phyloP scores from a whole-genome alignment of 1,284 basidiomycete species.

The Pseudozyma hubeiensis region DNA sequence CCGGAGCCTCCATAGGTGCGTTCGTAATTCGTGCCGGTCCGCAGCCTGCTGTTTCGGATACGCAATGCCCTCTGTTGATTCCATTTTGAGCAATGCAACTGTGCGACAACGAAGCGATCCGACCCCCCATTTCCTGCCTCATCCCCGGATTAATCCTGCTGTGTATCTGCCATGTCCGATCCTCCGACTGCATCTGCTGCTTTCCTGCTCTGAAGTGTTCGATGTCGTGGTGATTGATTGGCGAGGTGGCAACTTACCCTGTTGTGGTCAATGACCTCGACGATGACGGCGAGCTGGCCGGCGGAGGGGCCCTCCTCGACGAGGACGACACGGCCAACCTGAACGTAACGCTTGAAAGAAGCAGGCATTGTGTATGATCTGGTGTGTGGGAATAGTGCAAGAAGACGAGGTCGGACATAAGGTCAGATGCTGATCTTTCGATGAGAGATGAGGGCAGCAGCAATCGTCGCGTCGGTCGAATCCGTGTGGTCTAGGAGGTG shows the following conservation, averaged over 20 bases:
- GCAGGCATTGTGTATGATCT: constrained; percentile 58
- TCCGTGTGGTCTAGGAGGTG: background rate
- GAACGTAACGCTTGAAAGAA: constrained; percentile 92
- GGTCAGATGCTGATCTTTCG: constrained; percentile 17
- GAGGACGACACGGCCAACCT: constrained; percentile 98
- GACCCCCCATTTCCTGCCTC: too few species aligned
- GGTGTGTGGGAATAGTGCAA: background rate
- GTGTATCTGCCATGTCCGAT: background rate
- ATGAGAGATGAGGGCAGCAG: background rate
- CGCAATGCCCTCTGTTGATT: too few species aligned
- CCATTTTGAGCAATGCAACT: too few species aligned
- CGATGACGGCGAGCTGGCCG: constrained; percentile 93
- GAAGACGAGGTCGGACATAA: constrained; percentile 3
- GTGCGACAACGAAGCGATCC: too few species aligned
- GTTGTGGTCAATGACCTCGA: constrained; percentile 99
- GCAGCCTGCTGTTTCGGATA: too few species aligned
- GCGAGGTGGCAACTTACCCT: constrained; percentile 75
- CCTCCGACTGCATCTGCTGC: too few species aligned
- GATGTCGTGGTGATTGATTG: background rate
- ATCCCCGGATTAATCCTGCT: background rate
- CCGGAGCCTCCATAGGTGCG: too few species aligned
- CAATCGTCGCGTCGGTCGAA: constrained; percentile 10
- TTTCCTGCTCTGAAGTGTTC: background rate
- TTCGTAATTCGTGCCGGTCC: too few species aligned
- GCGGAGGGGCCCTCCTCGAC: constrained; percentile 86